Percentiles rank a stretch among this genome's conserved stretches.
Evolutionary conservation across 352 stramenopile genomes (phyloP).

Genomic region (Pythium guiyangense): DNA sequence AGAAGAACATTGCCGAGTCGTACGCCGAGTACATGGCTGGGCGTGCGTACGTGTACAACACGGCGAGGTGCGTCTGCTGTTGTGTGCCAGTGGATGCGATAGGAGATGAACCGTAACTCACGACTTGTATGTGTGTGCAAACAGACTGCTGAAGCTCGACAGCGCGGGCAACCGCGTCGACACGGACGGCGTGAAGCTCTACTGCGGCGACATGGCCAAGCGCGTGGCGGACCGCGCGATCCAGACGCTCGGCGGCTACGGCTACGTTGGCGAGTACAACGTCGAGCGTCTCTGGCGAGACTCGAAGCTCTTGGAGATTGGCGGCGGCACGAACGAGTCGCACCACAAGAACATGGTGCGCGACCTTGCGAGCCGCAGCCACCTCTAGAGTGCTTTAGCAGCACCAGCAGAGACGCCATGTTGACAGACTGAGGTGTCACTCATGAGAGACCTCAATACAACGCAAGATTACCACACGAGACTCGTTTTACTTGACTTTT

Average conservation of each 20-base stretch:
- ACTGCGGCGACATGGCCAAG: slow-evolving; percentile 97
- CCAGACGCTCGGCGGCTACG: slow-evolving; percentile 96
- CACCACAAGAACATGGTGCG: slow-evolving; percentile 99
- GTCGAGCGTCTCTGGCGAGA: slow-evolving; percentile 98
- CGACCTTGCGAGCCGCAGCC: slow-evolving; percentile 44
- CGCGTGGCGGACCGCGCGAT: slow-evolving; percentile 97
- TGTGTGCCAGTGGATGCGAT: neutral
- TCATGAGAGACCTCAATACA: no score
- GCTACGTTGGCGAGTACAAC: slow-evolving; percentile 99
- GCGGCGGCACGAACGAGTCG: slow-evolving; percentile 97
- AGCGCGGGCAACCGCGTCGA: slow-evolving; percentile 95
- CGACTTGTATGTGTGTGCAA: neutral
- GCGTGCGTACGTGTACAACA: slow-evolving; percentile 96
- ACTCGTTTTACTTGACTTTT: no score
- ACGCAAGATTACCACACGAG: no score
- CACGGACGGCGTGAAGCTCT: slow-evolving; percentile 98
- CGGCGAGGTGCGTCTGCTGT: slow-evolving; percentile 61
- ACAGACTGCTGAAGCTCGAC: slow-evolving; percentile 91
- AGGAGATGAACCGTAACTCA: no score
- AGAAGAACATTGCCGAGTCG: slow-evolving; percentile 96
- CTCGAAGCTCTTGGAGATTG: slow-evolving; percentile 99
- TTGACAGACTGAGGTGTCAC: no score
- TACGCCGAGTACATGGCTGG: slow-evolving; percentile 99
- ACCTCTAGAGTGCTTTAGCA: no score
- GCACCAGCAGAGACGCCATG: no score